Conservation (phyloP, 176 grass and related monocot genomes). For the Chrysopogon serrulatus region DNA sequence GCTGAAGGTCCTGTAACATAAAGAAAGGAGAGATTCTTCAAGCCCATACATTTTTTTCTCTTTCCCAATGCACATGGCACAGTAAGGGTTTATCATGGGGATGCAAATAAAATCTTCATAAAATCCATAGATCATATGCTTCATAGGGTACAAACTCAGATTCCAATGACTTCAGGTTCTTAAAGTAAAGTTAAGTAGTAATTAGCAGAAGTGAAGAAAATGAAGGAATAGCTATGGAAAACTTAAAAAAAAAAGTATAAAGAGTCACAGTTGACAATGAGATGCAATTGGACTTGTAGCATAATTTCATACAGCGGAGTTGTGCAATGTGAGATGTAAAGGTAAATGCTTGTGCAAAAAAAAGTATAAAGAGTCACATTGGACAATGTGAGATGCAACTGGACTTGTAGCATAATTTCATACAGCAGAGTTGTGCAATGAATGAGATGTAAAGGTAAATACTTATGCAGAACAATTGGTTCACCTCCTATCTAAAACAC, state of each 20-base stretch:
- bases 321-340: neutral
- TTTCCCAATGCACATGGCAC: neutral
- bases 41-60: slow-evolving; percentile 20
- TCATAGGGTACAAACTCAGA: neutral
- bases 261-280: neutral
- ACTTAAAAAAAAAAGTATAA: neutral
- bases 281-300: neutral
- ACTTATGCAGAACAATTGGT: neutral
- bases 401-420: neutral
- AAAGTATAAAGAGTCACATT: neutral
- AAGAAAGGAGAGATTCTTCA: slow-evolving; percentile 23
- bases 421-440: neutral
- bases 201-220: neutral
- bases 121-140: neutral
- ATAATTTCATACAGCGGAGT: neutral
- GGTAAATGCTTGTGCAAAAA: neutral
- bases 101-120: slow-evolving; percentile 10
- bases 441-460: neutral
- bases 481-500: neutral
- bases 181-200: slow-evolving; percentile 18
- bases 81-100: neutral
- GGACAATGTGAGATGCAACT: too few relatives aligned
- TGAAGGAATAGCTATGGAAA: neutral
- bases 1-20: slow-evolving; percentile 53
- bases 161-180: slow-evolving; percentile 11